These are phyloP conservation scores for Neurospora sp. DNA, from an alignment of 495 filamentous ascomycete species.

Conservation along the genomic window DNA sequence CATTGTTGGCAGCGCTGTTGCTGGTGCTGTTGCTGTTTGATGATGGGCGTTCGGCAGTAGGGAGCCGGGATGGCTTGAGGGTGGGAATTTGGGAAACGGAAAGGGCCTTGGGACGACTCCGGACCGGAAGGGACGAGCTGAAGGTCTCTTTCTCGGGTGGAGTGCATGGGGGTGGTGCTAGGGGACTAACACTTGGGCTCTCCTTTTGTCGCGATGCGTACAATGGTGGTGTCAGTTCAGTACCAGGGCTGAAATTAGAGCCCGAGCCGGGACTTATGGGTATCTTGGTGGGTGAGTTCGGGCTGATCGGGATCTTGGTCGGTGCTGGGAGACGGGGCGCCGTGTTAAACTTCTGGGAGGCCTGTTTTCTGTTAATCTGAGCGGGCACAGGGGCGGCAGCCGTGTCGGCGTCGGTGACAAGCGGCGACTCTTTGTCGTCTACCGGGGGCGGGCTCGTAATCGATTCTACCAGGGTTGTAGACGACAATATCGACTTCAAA, in stretches of 20 bases:
- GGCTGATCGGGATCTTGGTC: conserved; percentile 36
- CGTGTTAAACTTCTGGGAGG: conserved; percentile 49
- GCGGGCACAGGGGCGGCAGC: conserved; percentile 26
- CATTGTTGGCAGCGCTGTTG: not conserved
- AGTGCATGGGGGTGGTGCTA: conserved; percentile 9
- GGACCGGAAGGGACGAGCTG: not conserved
- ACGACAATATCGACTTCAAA: conserved; percentile 52
- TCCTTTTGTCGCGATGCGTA: conserved; percentile 35
- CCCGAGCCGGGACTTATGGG: not conserved
- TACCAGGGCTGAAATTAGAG: not conserved
- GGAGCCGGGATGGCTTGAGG: conserved; percentile 25
- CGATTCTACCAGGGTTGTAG: conserved; percentile 33
- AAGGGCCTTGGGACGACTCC: conserved; percentile 27
- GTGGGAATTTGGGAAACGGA: conserved; percentile 40
- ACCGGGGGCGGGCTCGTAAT: conserved; percentile 4
- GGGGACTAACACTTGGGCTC: conserved; percentile 21
- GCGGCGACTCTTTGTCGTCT: not conserved
- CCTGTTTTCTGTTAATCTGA: conserved; percentile 43
- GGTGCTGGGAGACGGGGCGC: conserved; percentile 26
- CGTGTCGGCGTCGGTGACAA: conserved; percentile 1
- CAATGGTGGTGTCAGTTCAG: not conserved
- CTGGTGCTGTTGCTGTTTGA: not conserved
- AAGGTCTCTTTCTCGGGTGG: conserved; percentile 1
- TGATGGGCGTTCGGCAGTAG: conserved; percentile 1
- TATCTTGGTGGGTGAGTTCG: conserved; percentile 12